Conservation (phyloP, 176 grass and related monocot genomes). For the Pharus latifolius region DNA sequence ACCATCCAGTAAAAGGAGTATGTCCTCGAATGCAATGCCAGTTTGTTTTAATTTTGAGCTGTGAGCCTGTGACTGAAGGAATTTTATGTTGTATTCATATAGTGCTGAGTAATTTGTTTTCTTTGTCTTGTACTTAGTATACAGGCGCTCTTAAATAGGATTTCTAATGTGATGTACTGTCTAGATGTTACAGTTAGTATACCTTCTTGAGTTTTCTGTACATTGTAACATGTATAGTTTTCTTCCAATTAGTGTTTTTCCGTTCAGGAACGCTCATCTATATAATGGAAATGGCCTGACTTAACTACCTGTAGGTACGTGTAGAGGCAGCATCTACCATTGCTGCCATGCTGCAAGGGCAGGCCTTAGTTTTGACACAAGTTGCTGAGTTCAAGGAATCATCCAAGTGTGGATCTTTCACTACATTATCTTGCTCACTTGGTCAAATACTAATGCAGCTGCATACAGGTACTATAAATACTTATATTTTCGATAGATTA, state of each 20-base stretch:
- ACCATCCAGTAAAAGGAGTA: too few species aligned
- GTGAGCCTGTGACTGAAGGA: background rate
- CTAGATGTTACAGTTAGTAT: background rate
- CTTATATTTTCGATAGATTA: background rate
- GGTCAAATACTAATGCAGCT: conserved; percentile 94
- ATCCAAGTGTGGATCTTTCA: conserved; percentile 81
- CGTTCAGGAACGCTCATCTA: background rate
- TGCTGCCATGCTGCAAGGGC: conserved; percentile 72
- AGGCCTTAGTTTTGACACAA: conserved; percentile 73
- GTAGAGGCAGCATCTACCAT: conserved; percentile 65
- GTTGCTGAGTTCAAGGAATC: conserved; percentile 86
- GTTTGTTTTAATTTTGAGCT: background rate
- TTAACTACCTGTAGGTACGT: conserved; percentile 44
- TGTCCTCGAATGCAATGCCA: background rate
- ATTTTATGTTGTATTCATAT: background rate
- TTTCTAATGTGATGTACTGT: too few species aligned
- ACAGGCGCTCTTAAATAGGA: too few species aligned
- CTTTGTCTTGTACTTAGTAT: background rate
- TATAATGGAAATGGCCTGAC: background rate
- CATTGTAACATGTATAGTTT: background rate
- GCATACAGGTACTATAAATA: conserved; percentile 56
- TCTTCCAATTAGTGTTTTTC: background rate
- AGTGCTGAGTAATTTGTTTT: background rate
- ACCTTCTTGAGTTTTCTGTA: background rate
- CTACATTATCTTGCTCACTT: conserved; percentile 72